Conservation (phyloP, 495 filamentous ascomycete genomes). For the Aspergillus nidulans region DNA sequence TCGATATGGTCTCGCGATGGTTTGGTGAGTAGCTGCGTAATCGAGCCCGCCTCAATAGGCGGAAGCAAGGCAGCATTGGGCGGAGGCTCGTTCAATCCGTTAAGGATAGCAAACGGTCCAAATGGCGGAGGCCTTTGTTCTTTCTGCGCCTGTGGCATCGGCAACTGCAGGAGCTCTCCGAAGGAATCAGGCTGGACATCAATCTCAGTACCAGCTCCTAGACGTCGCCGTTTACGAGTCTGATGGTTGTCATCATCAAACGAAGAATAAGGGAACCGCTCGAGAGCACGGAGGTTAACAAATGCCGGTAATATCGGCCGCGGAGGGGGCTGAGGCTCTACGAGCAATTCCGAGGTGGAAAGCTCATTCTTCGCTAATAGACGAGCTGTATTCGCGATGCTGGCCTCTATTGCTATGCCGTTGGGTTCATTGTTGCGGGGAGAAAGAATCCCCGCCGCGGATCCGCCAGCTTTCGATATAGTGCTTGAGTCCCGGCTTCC, state of each 20-base stretch:
- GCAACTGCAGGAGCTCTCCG: conserved; percentile 48
- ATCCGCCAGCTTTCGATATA: conserved; percentile 30
- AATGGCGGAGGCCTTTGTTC: conserved; percentile 47
- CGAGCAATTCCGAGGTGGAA: conserved; percentile 23
- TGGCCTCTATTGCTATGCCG: conserved; percentile 27
- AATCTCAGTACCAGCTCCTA: conserved; percentile 6
- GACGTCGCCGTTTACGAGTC: conserved; percentile 38
- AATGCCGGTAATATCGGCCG: conserved; percentile 44
- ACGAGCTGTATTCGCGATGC: conserved; percentile 22
- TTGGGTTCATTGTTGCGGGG: conserved; percentile 21
- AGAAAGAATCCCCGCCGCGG: conserved; percentile 27
- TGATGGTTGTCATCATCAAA: conserved; percentile 39
- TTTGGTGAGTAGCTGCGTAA: conserved; percentile 38
- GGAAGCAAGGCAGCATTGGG: conserved; percentile 69
- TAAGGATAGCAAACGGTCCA: conserved; percentile 59
- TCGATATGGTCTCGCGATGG: conserved; percentile 26
- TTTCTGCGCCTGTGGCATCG: conserved; percentile 43
- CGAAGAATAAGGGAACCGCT: conserved; percentile 41
- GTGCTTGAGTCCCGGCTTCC: conserved; percentile 29
- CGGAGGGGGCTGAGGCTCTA: conserved; percentile 36
- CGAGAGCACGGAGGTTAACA: conserved; percentile 44
- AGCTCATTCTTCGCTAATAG: conserved; percentile 29
- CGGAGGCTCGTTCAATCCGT: conserved; percentile 71
- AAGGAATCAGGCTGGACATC: conserved; percentile 43
- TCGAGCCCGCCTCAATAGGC: conserved; percentile 58